Evolutionary conservation across 306 rosid species (phyloP).

Genomic region (Spatholobus suberectus): DNA sequence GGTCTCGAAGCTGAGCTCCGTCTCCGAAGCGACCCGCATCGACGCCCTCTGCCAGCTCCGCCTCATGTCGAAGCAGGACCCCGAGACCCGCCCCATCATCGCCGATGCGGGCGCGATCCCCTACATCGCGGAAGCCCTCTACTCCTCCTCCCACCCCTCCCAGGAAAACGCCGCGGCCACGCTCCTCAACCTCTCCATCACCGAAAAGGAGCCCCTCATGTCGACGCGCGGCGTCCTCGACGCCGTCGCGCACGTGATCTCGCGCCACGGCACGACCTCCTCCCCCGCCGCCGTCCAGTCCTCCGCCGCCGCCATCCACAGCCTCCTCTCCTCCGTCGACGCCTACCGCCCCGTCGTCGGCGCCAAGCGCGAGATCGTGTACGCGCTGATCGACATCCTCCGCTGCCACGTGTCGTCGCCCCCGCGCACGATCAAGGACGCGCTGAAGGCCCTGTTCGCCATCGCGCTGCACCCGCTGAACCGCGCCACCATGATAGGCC

Average conservation of each 20-base stretch:
- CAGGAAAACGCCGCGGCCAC: constrained; percentile 96
- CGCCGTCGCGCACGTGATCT: constrained; percentile 75
- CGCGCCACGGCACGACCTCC: constrained; percentile 59
- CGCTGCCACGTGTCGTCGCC: constrained; percentile 57
- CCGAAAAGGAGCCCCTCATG: constrained; percentile 63
- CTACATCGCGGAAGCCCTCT: constrained; percentile 71
- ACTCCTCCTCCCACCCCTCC: constrained; percentile 58
- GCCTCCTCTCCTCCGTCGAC: constrained; percentile 70
- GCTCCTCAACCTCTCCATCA: constrained; percentile 81
- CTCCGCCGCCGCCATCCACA: constrained; percentile 82
- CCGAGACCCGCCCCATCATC: constrained; percentile 72
- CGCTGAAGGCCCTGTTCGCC: constrained; percentile 84
- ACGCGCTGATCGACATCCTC: constrained; percentile 69
- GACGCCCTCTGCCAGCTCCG: constrained; percentile 76
- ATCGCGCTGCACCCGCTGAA: constrained; percentile 74
- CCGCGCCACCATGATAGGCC: constrained; percentile 59
- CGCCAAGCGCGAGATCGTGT: constrained; percentile 80
- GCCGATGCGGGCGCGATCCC: constrained; percentile 84
- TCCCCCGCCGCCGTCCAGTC: constrained; percentile 81
- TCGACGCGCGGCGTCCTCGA: constrained; percentile 89
- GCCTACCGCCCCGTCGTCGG: constrained; percentile 78
- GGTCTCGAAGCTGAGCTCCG: constrained; percentile 79
- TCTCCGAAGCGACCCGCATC: constrained; percentile 67
- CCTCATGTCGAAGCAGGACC: constrained; percentile 67
- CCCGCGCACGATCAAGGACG: constrained; percentile 75